A percentile compares a stretch with the other conserved stretches of the same genome.
Evolutionary conservation across 2,329 filamentous ascomycete species (phyloP).

Genomic region (Rhinocladiella similis): DNA sequence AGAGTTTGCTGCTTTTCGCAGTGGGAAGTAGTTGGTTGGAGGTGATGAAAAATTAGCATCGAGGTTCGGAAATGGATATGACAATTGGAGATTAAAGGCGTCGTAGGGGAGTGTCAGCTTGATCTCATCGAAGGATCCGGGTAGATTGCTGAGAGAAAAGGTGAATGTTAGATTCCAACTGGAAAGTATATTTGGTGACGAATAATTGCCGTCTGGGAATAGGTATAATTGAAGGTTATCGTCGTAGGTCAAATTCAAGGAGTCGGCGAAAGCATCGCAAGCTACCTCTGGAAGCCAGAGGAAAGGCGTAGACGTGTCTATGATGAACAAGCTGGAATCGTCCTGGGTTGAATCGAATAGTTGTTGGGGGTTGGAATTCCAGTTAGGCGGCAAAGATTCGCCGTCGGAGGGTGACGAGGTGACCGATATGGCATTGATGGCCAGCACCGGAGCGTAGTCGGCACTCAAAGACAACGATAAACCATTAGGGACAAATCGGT

Average conservation of each 20-base stretch:
- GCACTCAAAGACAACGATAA: slow-evolving; percentile 33
- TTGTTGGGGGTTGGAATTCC: slow-evolving; percentile 28
- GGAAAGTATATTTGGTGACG: slow-evolving; percentile 31
- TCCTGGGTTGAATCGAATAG: slow-evolving; percentile 25
- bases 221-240: slow-evolving; percentile 38
- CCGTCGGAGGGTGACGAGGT: slow-evolving; percentile 20
- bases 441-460: slow-evolving; percentile 34
- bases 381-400: slow-evolving; percentile 21
- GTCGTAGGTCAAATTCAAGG: slow-evolving; percentile 39
- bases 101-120: slow-evolving; percentile 41
- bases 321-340: slow-evolving; percentile 30
- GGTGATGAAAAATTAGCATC: slow-evolving; percentile 28
- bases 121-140: slow-evolving; percentile 30
- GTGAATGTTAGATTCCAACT: slow-evolving; percentile 36
- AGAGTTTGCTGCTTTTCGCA: slow-evolving; percentile 37
- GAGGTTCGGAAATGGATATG: slow-evolving; percentile 37
- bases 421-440: slow-evolving; percentile 33
- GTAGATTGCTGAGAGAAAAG: slow-evolving; percentile 37
- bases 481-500: slow-evolving; percentile 33
- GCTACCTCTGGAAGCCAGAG: slow-evolving; percentile 40
- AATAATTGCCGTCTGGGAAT: slow-evolving; percentile 23
- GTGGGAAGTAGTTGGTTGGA: slow-evolving; percentile 39
- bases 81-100: slow-evolving; percentile 40
- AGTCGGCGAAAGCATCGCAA: slow-evolving; percentile 39
- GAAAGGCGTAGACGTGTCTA: slow-evolving; percentile 44